Evolutionary conservation across 495 filamentous ascomycete species (phyloP).

Genomic region (Penicillium canescens): DNA sequence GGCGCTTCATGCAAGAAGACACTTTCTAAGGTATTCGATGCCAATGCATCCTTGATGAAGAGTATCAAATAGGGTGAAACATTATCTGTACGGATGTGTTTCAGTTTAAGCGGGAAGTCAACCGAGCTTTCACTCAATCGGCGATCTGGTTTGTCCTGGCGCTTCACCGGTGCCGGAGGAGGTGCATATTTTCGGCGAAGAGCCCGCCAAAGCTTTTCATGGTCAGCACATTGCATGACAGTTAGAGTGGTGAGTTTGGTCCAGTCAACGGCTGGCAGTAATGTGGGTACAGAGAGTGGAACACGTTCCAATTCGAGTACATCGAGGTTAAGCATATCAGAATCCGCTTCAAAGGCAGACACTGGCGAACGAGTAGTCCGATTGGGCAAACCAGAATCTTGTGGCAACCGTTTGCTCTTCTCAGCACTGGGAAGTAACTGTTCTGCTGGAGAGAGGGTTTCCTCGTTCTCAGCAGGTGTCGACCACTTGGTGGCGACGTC

Average conservation of each 20-base stretch:
- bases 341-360: constrained; percentile 3
- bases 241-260: constrained; percentile 74
- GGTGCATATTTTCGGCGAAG: constrained; percentile 74
- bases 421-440: neutral
- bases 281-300: constrained; percentile 65
- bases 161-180: constrained; percentile 19
- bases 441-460: neutral
- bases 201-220: constrained; percentile 80
- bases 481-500: neutral
- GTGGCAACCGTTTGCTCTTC: neutral
- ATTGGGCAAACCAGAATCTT: neutral
- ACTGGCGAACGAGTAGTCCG: constrained; percentile 1
- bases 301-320: constrained; percentile 84
- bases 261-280: constrained; percentile 79
- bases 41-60: constrained; percentile 83
- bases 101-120: constrained; percentile 73
- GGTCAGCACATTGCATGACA: constrained; percentile 73
- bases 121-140: constrained; percentile 12
- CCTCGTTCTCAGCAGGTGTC: neutral
- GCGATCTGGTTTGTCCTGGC: constrained; percentile 15
- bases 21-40: constrained; percentile 81
- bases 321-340: constrained; percentile 60
- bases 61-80: constrained; percentile 76
- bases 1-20: constrained; percentile 79
- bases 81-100: constrained; percentile 77